Evolutionary conservation across 106 monocot genomes (phyloP), one percentile per base, ranked within the genome.

Genomic region (Cymbidium sinense): DNA sequence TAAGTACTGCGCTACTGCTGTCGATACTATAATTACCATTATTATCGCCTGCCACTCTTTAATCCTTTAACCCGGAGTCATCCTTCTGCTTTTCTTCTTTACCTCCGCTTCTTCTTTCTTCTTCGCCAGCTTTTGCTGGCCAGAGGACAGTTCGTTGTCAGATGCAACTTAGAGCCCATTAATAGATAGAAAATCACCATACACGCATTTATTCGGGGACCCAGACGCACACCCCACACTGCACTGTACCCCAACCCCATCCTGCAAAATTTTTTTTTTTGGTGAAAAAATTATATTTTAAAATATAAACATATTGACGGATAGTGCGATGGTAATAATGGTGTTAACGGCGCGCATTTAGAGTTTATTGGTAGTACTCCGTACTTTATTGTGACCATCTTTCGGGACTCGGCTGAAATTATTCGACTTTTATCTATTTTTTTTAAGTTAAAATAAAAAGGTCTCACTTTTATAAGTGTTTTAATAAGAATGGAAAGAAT

Each of bases 1-100:
- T 91, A 89, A 87, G 94, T 39, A 7, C 18, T 27, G 23, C 7
- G 6, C 31, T 27, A 2, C 31, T 31, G 31, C 67, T 33, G 67
- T 67, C 31, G 13, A 67, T 30, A 30, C 30, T 65, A 30, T 31
- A 67, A 15, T 67, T 67, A 33, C 67, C 67, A 67, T 67, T 67
- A 67, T 67, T 23, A 11, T 13, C 67, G 4, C 17, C 29, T 20
- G 23, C 41, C 0, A 7, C 50, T 19, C 31, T 79, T 20, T 70
- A 11, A n/a, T 35, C 36, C 36, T 61, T 62, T n/a, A 19, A 39
- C 21, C 39, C 30, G 52, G 28, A 64, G 28, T 54, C 54, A 54
- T 54, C 9, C 36, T 41, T 25, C 13, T 78, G 4, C 21, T 19
- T 29, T 4, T 27, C 10, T 11, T 12, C 28, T 64, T 64, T 64